Evolutionary conservation across 2,329 filamentous ascomycete species (phyloP), one percentile per base, ranked within the genome.

Genomic region (Fusarium hainanense): DNA sequence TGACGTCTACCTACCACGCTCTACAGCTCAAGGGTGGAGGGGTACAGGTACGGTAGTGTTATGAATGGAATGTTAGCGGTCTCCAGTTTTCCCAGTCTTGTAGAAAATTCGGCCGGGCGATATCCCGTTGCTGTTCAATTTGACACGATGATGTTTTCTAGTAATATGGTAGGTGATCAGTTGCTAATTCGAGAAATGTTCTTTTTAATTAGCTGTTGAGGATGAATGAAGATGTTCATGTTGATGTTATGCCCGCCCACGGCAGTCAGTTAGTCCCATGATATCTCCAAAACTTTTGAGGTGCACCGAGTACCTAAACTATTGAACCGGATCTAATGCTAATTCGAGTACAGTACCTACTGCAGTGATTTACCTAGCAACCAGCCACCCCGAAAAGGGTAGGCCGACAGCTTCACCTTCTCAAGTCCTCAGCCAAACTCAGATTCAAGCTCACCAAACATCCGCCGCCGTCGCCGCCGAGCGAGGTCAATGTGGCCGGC

Each of bases 11-110:
- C 63, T 66, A 42, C 47, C 27, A 46, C 48, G 25, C 23, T 48
- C 28, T 37, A 40, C 44, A 62, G 43, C 58, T 58, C 55, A 48
- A 37, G 60, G 64, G 54, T 74, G 72, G 77, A 78, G 77, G 77
- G 77, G 77, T 77, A 28, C 23, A 52, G 49, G 49, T 52, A 41
- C 34, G 34, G 49, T 42, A 52, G 49, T 77, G 76, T 76, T 75
- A 77, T 76, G 76, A 73, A 77, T 76, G 76, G 71, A 75, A 63
- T 66, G 63, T 66, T 70, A 74, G 71, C 59, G 61, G 60, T 67
- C 69, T 59, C 72, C 73, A 75, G 71, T 74, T 75, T 74, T 75
- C 64, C 58, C 60, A 63, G 52, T 55, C 65, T 65, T 58, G 46
- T 51, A 57, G 69, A 74, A 72, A 71, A 52, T 56, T 69, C 63